Percentiles rank a stretch among this genome's conserved stretches.
phyloP scores from a whole-genome alignment of 1,284 basidiomycete genomes.

The Cystobasidium pallidum region DNA sequence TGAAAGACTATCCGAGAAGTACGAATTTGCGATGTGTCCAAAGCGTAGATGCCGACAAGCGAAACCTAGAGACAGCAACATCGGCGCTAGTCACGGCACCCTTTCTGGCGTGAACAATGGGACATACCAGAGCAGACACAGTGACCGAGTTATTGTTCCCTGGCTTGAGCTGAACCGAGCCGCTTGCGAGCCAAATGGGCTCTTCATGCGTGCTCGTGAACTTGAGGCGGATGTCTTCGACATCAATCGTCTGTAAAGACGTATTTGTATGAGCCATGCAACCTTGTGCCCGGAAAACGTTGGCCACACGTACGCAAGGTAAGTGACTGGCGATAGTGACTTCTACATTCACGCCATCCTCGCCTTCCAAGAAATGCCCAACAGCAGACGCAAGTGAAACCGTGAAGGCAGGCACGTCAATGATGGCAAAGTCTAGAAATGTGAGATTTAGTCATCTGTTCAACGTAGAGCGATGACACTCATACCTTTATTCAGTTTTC shows the following conservation, averaged over 20 bases:
- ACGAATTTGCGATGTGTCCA: conserved; percentile 55
- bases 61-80: conserved; percentile 62
- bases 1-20: conserved; percentile 55
- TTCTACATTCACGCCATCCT: conserved; percentile 69
- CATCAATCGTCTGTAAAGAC: conserved; percentile 48
- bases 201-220: conserved; percentile 55
- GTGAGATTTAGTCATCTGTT: not conserved
- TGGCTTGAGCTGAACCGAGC: conserved; percentile 60
- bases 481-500: conserved; percentile 65
- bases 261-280: conserved; percentile 2
- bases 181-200: conserved; percentile 58
- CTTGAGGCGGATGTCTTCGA: conserved; percentile 57
- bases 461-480: not conserved
- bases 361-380: conserved; percentile 62
- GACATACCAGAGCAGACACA: conserved; percentile 70
- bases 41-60: conserved; percentile 61
- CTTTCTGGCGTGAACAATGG: not conserved
- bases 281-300: not conserved
- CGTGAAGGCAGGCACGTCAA: conserved; percentile 69
- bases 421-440: conserved; percentile 66
- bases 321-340: conserved; percentile 67
- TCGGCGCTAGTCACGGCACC: not conserved
- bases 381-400: conserved; percentile 60
- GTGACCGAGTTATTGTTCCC: conserved; percentile 63
- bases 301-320: conserved; percentile 66